phyloP scores from a whole-genome alignment of 177 flowering plant species.

The Telopea speciosissima region DNA sequence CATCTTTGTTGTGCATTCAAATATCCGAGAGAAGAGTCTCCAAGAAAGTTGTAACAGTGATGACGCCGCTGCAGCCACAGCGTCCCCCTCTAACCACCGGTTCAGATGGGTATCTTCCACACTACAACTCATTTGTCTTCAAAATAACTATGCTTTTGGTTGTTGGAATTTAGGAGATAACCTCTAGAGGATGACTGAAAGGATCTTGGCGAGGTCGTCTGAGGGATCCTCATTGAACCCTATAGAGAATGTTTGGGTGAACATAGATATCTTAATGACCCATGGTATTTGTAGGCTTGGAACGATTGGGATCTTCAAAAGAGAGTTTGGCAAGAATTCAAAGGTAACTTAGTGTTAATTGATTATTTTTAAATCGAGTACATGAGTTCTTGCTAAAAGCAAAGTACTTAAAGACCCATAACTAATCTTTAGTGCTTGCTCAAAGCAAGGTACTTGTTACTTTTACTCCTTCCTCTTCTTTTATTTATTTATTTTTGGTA shows the following conservation, averaged over 20 bases:
- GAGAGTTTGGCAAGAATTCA: slow-evolving; percentile 82
- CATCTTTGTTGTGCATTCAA: slow-evolving; percentile 23
- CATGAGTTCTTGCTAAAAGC: too few relatives aligned
- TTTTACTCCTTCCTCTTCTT: background rate
- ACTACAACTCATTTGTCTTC: background rate
- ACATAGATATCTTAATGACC: slow-evolving; percentile 92
- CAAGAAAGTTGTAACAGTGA: slow-evolving; percentile 55
- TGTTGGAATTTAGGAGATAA: slow-evolving; percentile 57
- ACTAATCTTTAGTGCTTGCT: too few relatives aligned
- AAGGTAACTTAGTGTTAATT: slow-evolving; percentile 39
- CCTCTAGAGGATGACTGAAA: slow-evolving; percentile 93
- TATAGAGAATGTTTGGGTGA: slow-evolving; percentile 94
- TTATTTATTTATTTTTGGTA: too few relatives aligned
- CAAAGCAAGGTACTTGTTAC: too few relatives aligned
- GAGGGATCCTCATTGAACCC: slow-evolving; percentile 70
- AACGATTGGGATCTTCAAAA: slow-evolving; percentile 78
- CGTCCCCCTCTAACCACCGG: slow-evolving; percentile 82
- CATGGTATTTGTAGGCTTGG: slow-evolving; percentile 99
- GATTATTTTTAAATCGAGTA: too few relatives aligned
- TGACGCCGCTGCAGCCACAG: slow-evolving; percentile 74
- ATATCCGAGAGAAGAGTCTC: slow-evolving; percentile 30
- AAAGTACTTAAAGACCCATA: too few relatives aligned
- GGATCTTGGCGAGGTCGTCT: slow-evolving; percentile 81
- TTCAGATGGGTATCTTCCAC: slow-evolving; percentile 41
- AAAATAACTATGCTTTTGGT: background rate